Conservation (phyloP, 2,329 filamentous ascomycete genomes). For the Colletotrichum ledebouriae region DNA sequence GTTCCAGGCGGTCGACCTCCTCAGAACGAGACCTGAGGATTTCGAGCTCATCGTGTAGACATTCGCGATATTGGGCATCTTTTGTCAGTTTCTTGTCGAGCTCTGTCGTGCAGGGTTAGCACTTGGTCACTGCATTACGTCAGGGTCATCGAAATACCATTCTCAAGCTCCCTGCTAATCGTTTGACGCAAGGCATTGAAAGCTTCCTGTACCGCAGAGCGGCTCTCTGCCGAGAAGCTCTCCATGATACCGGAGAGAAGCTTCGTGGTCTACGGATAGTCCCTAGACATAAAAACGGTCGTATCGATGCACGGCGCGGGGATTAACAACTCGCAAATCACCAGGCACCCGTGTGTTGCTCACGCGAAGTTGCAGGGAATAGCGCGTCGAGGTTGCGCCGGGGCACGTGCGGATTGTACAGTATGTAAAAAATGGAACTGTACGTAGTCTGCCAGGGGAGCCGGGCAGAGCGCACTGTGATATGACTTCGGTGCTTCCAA, state of each 20-base stretch:
- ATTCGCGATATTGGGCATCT: conserved; percentile 2
- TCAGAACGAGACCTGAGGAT: conserved; percentile 50
- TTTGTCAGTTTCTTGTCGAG: conserved; percentile 44
- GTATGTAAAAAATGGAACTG: not conserved
- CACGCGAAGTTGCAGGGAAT: conserved; percentile 12
- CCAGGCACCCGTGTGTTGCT: not conserved
- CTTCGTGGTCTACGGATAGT: not conserved
- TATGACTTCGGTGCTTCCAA: too few species aligned
- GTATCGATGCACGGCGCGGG: not conserved
- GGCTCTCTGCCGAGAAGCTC: conserved; percentile 56
- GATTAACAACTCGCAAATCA: not conserved
- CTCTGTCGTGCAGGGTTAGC: conserved; percentile 46
- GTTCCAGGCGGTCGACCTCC: conserved; percentile 53
- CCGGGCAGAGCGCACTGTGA: not conserved
- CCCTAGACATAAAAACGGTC: conserved; percentile 1
- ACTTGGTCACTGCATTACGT: conserved; percentile 40
- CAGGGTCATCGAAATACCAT: conserved; percentile 50
- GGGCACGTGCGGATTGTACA: not conserved
- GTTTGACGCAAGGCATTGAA: conserved; percentile 55
- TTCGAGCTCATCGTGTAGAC: conserved; percentile 50
- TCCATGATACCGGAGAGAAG: conserved; percentile 50
- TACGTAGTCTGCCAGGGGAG: not conserved
- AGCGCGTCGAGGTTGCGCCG: conserved; percentile 12
- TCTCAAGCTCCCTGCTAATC: conserved; percentile 54
- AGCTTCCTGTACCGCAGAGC: conserved; percentile 56